Conservation (phyloP, 148 eudicot genomes). For the Camellia lanceoleosa region DNA sequence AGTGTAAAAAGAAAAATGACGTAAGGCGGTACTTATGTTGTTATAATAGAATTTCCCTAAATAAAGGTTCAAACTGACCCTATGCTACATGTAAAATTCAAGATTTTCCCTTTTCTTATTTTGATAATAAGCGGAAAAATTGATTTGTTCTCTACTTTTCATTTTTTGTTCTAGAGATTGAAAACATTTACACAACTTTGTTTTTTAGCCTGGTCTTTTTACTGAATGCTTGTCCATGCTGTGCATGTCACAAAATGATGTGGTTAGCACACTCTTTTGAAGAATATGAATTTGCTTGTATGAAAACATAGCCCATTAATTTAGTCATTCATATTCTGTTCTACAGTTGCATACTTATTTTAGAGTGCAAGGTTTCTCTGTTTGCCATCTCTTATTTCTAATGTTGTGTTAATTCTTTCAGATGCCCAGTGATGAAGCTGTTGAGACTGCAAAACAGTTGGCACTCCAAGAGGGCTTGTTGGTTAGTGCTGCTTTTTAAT, state of each 20-base stretch:
- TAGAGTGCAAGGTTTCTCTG: not conserved
- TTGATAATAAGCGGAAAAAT: too few species aligned
- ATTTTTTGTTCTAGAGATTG: not conserved
- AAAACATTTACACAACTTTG: not conserved
- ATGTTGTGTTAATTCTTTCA: conserved; percentile 20
- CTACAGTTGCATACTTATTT: not conserved
- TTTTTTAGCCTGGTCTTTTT: not conserved
- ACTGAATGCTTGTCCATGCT: not conserved
- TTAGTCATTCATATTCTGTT: not conserved
- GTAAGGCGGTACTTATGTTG: too few species aligned
- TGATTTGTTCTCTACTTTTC: too few species aligned
- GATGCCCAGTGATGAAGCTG: conserved; percentile 37
- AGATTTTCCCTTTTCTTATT: too few species aligned
- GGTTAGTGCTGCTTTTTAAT: conserved; percentile 47
- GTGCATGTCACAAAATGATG: too few species aligned
- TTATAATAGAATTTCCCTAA: too few species aligned
- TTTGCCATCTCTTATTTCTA: not conserved
- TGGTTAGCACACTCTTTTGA: not conserved
- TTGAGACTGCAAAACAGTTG: too few species aligned
- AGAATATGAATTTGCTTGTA: not conserved
- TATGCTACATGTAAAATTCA: too few species aligned
- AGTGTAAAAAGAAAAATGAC: too few species aligned
- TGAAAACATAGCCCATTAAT: not conserved
- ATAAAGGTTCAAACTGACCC: too few species aligned
- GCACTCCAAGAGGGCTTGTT: conserved; percentile 27